Conservation (phyloP, 495 filamentous ascomycete species). For the Podospora pseudopauciseta region DNA sequence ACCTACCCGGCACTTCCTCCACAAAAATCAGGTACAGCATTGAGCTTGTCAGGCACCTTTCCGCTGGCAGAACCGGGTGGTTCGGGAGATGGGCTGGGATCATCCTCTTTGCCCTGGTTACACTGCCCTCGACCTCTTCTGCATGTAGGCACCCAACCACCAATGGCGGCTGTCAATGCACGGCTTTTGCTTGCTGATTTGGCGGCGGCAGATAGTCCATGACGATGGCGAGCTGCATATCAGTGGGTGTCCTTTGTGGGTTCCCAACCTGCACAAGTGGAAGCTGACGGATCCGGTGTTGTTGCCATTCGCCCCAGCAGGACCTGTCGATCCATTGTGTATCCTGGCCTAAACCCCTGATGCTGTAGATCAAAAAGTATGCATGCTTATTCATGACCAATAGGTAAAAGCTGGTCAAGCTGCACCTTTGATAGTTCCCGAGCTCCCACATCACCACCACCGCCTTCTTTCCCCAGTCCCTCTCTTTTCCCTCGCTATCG, state of each 20-base stretch:
- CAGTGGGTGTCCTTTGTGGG: background rate
- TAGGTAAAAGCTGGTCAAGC: background rate
- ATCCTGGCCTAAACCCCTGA: background rate
- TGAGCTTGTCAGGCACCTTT: background rate
- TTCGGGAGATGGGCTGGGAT: background rate
- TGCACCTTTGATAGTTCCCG: too few species aligned
- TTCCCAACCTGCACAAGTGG: background rate
- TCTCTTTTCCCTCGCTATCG: background rate
- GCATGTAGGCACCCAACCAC: background rate
- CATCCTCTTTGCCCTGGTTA: background rate
- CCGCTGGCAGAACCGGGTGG: background rate
- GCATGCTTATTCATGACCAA: background rate
- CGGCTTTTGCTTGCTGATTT: background rate
- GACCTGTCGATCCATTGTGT: background rate
- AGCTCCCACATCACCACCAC: too few species aligned
- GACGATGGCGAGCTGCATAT: conserved; percentile 11
- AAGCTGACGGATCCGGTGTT: too few species aligned
- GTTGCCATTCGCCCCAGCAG: background rate
- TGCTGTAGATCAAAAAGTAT: background rate
- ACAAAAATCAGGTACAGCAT: background rate
- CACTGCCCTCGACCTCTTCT: background rate
- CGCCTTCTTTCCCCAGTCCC: too few species aligned
- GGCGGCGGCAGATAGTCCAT: background rate
- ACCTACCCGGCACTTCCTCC: background rate
- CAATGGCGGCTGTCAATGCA: background rate